These are phyloP conservation scores for Verticillium tricorpus DNA, from an alignment of 2,329 filamentous ascomycete species.

Conservation along the genomic window DNA sequence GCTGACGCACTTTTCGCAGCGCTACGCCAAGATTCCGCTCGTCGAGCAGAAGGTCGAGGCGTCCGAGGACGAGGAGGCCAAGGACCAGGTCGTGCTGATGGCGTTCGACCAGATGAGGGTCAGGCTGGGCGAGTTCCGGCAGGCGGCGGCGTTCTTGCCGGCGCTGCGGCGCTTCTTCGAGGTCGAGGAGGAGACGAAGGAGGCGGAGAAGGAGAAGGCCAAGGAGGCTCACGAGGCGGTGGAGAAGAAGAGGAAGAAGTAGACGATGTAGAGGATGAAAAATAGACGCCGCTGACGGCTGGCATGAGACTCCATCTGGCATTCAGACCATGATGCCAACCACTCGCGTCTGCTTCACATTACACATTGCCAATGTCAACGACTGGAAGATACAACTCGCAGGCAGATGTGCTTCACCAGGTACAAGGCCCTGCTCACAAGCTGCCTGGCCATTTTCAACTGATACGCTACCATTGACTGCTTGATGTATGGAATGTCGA, in stretches of 20 bases:
- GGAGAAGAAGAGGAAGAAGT: not conserved
- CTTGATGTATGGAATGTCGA: no score
- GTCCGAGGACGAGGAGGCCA: constrained; percentile 21
- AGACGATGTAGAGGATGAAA: not conserved
- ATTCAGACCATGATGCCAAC: no score
- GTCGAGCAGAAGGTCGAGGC: constrained; percentile 31
- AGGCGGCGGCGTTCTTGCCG: constrained; percentile 58
- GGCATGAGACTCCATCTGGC: no score
- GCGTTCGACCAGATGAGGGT: constrained; percentile 79
- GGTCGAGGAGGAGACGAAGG: constrained; percentile 20
- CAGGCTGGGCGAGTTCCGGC: constrained; percentile 63
- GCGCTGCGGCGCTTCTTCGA: constrained; percentile 55
- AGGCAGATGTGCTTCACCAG: no score
- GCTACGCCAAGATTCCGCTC: constrained; percentile 73
- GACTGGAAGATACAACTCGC: no score
- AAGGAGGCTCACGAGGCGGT: not conserved
- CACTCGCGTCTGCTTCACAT: no score
- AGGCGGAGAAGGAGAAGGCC: constrained; percentile 14
- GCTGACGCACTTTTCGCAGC: constrained; percentile 91
- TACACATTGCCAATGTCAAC: no score
- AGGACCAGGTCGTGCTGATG: constrained; percentile 61
- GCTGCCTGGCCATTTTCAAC: no score
- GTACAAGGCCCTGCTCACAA: no score
- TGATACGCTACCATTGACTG: no score
- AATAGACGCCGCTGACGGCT: not conserved